Conservation (phyloP, 1,284 basidiomycete species). For the Phellinidium pouzarii region DNA sequence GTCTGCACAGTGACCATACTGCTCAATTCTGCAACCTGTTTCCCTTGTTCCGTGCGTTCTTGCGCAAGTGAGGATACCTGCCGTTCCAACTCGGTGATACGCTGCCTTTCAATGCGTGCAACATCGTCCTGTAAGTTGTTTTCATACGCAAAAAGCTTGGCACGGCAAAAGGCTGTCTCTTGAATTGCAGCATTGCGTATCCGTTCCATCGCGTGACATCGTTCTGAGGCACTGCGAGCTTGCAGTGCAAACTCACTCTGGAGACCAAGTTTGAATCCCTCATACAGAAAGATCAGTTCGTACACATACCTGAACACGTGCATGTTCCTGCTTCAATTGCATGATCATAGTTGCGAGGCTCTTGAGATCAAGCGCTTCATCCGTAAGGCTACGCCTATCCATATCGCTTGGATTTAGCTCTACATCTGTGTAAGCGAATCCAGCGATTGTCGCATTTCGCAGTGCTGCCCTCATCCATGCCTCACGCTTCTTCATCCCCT, state of each 20-base stretch:
- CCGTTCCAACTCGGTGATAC: slow-evolving; percentile 74
- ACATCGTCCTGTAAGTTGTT: slow-evolving; percentile 59
- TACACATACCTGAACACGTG: slow-evolving; percentile 73
- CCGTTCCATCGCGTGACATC: slow-evolving; percentile 76
- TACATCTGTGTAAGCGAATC: slow-evolving; percentile 68
- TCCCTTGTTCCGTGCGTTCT: slow-evolving; percentile 63
- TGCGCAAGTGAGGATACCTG: slow-evolving; percentile 63
- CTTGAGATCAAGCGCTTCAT: slow-evolving; percentile 32
- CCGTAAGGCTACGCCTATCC: slow-evolving; percentile 27
- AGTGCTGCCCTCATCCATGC: slow-evolving; percentile 85
- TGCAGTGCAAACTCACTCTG: slow-evolving; percentile 72
- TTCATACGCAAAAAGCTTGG: slow-evolving; percentile 87
- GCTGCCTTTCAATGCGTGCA: slow-evolving; percentile 74
- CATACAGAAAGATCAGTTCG: slow-evolving; percentile 15
- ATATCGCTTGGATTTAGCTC: slow-evolving; percentile 40
- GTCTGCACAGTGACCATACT: slow-evolving; percentile 73
- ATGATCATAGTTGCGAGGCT: slow-evolving; percentile 71
- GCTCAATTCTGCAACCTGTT: slow-evolving; percentile 65
- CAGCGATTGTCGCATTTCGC: slow-evolving; percentile 70
- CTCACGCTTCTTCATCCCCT: slow-evolving; percentile 72
- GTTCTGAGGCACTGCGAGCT: slow-evolving; percentile 70
- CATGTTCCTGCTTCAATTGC: slow-evolving; percentile 85
- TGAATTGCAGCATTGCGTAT: slow-evolving; percentile 78
- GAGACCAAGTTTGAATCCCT: slow-evolving; percentile 11
- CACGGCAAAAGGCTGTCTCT: slow-evolving; percentile 95